phyloP scores from a whole-genome alignment of 2,329 filamentous ascomycete species.

The Pezicula neosporulosa region DNA sequence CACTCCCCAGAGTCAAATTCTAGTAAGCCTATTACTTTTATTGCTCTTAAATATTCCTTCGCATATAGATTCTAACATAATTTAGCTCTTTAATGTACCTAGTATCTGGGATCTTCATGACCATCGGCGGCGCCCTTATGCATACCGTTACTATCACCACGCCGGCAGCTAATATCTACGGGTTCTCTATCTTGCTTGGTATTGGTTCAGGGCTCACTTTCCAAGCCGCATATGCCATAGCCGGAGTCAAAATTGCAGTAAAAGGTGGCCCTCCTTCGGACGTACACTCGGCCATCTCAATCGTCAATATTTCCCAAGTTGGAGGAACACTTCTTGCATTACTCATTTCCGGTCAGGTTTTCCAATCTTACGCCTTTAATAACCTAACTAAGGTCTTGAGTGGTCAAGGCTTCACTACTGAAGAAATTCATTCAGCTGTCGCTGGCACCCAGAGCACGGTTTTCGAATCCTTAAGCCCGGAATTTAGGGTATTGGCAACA shows the following conservation, averaged over 20 bases:
- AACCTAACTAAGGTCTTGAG: conserved; percentile 20
- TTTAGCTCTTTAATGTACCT: conserved; percentile 4
- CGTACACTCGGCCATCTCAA: conserved; percentile 27
- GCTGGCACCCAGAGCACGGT: conserved; percentile 8
- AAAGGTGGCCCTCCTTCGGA: conserved; percentile 12
- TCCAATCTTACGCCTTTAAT: conserved; percentile 28
- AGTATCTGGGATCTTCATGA: conserved; percentile 2
- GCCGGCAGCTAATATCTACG: conserved; percentile 25
- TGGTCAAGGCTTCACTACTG: conserved; percentile 10
- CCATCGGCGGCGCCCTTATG: conserved; percentile 22
- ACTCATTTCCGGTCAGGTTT: conserved; percentile 30
- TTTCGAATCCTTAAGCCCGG: conserved; percentile 4
- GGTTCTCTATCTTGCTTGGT: conserved; percentile 33
- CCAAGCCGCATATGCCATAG: conserved; percentile 8
- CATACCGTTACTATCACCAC: conserved; percentile 23
- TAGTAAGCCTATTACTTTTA: conserved; percentile 2
- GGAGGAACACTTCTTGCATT: conserved; percentile 28
- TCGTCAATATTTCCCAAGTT: conserved; percentile 31
- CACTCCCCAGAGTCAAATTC: conserved; percentile 24
- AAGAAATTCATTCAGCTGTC: conserved; percentile 21
- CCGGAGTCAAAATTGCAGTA: conserved; percentile 23
- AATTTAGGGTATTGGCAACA: conserved; percentile 15
- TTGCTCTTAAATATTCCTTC: too few relatives aligned
- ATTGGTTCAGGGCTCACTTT: conserved; percentile 31
- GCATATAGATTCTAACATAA: neutral